phyloP scores from a whole-genome alignment of 2,329 filamentous ascomycete species.

The Fusarium coicis region DNA sequence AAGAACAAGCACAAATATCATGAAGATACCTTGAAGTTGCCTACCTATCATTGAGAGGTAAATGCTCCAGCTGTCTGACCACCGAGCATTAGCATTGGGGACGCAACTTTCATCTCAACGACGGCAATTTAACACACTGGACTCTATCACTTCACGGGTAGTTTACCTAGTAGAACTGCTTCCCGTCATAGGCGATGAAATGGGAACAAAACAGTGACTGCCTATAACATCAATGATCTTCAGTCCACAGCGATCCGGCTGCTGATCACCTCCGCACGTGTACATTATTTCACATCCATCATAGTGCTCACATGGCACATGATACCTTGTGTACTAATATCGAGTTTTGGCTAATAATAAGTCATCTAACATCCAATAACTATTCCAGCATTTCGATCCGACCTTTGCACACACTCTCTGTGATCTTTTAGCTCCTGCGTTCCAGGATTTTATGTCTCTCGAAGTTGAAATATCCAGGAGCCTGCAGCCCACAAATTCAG shows the following conservation, averaged over 20 bases:
- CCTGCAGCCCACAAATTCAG: slow-evolving; percentile 24
- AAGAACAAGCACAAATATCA: neutral
- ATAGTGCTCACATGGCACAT: slow-evolving; percentile 7
- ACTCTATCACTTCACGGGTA: slow-evolving; percentile 3
- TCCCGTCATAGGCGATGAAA: neutral
- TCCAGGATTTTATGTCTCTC: neutral
- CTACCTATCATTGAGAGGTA: neutral
- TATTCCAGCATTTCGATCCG: neutral
- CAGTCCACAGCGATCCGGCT: slow-evolving; percentile 12
- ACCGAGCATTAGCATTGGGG: neutral
- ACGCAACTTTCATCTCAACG: neutral
- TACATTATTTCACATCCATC: neutral
- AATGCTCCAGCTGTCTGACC: neutral
- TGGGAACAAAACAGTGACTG: neutral
- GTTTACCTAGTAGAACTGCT: neutral
- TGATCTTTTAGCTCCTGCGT: neutral
- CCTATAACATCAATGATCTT: slow-evolving; percentile 22
- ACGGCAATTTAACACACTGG: neutral
- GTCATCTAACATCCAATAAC: neutral
- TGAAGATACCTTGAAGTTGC: neutral
- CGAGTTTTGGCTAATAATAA: neutral
- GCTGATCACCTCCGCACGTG: slow-evolving; percentile 32
- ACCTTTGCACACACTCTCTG: neutral
- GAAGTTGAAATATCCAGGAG: neutral
- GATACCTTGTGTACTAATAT: neutral